These are phyloP conservation scores for Physocladia obscura DNA, from an alignment of 192 early-diverging fungal species.

Conservation along the genomic window DNA sequence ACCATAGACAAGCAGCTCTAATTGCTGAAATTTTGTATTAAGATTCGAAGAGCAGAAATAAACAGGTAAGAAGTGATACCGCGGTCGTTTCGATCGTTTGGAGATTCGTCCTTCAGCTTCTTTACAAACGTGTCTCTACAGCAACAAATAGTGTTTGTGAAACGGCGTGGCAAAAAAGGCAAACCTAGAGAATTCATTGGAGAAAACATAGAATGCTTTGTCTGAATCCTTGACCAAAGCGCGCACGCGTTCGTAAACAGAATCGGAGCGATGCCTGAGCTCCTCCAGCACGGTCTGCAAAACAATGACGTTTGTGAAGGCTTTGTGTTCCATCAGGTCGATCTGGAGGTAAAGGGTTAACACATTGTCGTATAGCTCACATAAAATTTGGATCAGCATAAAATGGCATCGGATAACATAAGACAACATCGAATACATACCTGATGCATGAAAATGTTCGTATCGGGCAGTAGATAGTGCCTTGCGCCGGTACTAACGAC, in stretches of 20 bases:
- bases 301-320: slow-evolving; percentile 86
- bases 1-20: slow-evolving; percentile 83
- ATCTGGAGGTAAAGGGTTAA: too few species aligned
- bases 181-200: slow-evolving; percentile 87
- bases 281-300: slow-evolving; percentile 94
- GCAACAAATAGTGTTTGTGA: neutral
- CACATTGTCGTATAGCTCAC: too few species aligned
- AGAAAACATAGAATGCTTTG: slow-evolving; percentile 89
- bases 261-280: slow-evolving; percentile 74
- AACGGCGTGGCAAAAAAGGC: neutral
- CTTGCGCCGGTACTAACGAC: neutral
- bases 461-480: slow-evolving; percentile 90
- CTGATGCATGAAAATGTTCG: slow-evolving; percentile 77
- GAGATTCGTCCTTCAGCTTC: slow-evolving; percentile 72
- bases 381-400: slow-evolving; percentile 9
- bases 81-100: slow-evolving; percentile 94
- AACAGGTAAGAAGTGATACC: slow-evolving; percentile 34
- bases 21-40: slow-evolving; percentile 62
- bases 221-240: slow-evolving; percentile 68
- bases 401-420: neutral
- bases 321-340: slow-evolving; percentile 87
- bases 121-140: slow-evolving; percentile 83
- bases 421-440: neutral
- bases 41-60: slow-evolving; percentile 2
- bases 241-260: slow-evolving; percentile 79